These are phyloP conservation scores for Kluyveromyces lactis DNA, from an alignment of 805 yeast species.

Conservation along the genomic window DNA sequence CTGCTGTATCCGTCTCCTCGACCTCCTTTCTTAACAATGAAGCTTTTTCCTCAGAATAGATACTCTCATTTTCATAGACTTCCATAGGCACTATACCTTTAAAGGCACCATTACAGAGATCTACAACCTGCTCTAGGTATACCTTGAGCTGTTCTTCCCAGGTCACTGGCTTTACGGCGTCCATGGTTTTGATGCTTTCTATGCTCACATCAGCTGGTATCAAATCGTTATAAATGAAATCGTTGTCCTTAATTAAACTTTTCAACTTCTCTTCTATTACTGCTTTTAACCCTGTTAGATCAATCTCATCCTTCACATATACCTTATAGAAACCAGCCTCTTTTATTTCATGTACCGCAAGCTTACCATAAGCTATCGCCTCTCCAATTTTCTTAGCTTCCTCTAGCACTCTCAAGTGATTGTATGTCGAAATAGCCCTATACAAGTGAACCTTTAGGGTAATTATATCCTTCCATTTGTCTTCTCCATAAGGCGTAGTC, in stretches of 20 bases:
- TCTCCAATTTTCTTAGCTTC: slow-evolving; percentile 58
- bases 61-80: slow-evolving; percentile 79
- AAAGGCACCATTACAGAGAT: slow-evolving; percentile 47
- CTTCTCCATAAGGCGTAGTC: slow-evolving; percentile 33
- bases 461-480: slow-evolving; percentile 43
- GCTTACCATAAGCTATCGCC: slow-evolving; percentile 56
- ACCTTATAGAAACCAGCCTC: slow-evolving; percentile 26
- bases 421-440: slow-evolving; percentile 50
- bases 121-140: slow-evolving; percentile 32
- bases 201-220: slow-evolving; percentile 46
- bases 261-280: slow-evolving; percentile 31
- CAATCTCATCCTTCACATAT: slow-evolving; percentile 29
- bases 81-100: slow-evolving; percentile 75
- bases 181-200: slow-evolving; percentile 37
- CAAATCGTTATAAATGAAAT: slow-evolving; percentile 74
- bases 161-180: slow-evolving; percentile 60
- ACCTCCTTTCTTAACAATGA: slow-evolving; percentile 61
- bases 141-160: slow-evolving; percentile 49
- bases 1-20: slow-evolving; percentile 68
- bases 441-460: slow-evolving; percentile 49
- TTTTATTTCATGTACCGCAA: slow-evolving; percentile 37
- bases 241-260: slow-evolving; percentile 69
- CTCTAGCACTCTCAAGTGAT: slow-evolving; percentile 49
- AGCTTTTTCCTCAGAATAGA: slow-evolving; percentile 86
- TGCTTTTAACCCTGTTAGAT: slow-evolving; percentile 26